phyloP scores from a whole-genome alignment of 192 early-diverging fungal genomes.

The Umbelopsis vinacea region DNA sequence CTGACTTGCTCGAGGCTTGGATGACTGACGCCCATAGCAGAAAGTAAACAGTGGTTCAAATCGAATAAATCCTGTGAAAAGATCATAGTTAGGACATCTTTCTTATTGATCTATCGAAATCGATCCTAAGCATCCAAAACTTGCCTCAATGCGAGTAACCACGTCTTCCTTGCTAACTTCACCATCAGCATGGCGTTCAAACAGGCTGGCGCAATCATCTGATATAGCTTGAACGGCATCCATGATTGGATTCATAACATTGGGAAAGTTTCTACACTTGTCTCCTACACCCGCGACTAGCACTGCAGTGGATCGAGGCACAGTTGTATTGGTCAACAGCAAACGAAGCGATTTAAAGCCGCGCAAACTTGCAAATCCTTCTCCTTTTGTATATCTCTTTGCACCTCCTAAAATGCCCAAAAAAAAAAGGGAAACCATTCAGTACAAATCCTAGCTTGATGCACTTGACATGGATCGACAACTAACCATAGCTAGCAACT shows the following conservation, averaged over 20 bases:
- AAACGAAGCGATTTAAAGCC: conserved; percentile 70
- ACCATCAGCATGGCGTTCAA: conserved; percentile 38
- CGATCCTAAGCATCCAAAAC: background rate
- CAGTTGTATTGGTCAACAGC: conserved; percentile 87
- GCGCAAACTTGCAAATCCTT: conserved; percentile 51
- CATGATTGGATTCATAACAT: conserved; percentile 65
- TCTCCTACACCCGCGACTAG: conserved; percentile 81
- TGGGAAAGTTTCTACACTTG: conserved; percentile 59
- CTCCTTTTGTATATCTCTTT: conserved; percentile 68
- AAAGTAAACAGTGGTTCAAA: conserved; percentile 84
- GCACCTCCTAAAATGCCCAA: conserved; percentile 65
- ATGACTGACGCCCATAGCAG: conserved; percentile 84
- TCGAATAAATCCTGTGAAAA: conserved; percentile 69
- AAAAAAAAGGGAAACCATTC: background rate
- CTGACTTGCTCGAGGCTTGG: conserved; percentile 79
- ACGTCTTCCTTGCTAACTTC: conserved; percentile 14
- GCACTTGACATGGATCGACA: background rate
- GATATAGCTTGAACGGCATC: conserved; percentile 71
- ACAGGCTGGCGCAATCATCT: conserved; percentile 37
- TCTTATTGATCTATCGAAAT: background rate
- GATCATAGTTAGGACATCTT: background rate
- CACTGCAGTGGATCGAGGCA: conserved; percentile 86
- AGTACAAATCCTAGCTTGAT: background rate
- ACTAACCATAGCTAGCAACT: conserved; percentile 80
- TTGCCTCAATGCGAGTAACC: conserved; percentile 35